Evolutionary conservation across 148 eudicot genomes (phyloP).

Genomic region (Fagopyrum tataricum): DNA sequence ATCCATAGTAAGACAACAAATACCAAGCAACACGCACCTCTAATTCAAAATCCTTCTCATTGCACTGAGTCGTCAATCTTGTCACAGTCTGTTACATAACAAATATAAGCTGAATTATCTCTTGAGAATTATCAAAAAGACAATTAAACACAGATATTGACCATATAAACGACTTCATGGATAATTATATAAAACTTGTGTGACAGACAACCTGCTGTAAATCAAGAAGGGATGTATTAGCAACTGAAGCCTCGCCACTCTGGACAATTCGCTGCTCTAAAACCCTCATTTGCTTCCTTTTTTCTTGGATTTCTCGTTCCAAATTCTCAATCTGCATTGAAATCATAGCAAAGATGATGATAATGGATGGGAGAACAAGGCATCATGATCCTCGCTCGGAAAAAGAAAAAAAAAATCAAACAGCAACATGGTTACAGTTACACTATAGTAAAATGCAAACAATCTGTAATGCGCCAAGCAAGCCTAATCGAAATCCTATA

Average conservation of each 20-base stretch:
- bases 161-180: not conserved
- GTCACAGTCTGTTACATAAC: conserved; percentile 43
- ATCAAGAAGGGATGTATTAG: conserved; percentile 75
- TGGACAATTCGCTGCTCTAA: conserved; percentile 80
- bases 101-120: not conserved
- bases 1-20: conserved; percentile 1
- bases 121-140: not conserved
- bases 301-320: conserved; percentile 84
- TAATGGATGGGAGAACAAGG: not conserved
- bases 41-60: conserved; percentile 82
- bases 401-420: not conserved
- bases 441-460: not conserved
- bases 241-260: conserved; percentile 74
- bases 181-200: not conserved
- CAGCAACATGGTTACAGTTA: not conserved
- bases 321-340: conserved; percentile 59
- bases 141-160: not conserved
- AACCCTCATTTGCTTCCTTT: conserved; percentile 76
- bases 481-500: not conserved
- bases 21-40: conserved; percentile 47
- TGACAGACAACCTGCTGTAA: conserved; percentile 74
- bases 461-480: not conserved
- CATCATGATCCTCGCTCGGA: not conserved
- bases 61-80: conserved; percentile 78
- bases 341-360: not conserved